A percentile compares a stretch with the other conserved stretches of the same genome.
These are phyloP conservation scores for Aspergillus baeticus DNA, from an alignment of 495 filamentous ascomycete genomes.

Conservation along the genomic window DNA sequence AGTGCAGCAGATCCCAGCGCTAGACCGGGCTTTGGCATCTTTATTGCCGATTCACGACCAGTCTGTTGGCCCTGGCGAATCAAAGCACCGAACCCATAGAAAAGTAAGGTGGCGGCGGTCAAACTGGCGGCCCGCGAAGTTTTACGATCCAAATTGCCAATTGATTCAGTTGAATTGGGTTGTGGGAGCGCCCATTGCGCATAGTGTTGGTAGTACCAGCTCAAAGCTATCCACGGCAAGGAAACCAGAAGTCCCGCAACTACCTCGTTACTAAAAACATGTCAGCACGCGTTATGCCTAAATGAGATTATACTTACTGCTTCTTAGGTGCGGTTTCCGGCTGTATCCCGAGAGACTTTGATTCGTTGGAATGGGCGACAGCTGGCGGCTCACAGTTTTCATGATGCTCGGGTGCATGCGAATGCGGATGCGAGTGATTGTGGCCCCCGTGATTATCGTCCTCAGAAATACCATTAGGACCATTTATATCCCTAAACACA, in stretches of 20 bases:
- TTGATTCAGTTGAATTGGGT: not conserved
- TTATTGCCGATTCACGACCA: slow-evolving; percentile 10
- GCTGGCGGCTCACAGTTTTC: slow-evolving; percentile 27
- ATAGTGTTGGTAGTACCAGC: slow-evolving; percentile 39
- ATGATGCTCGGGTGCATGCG: slow-evolving; percentile 23
- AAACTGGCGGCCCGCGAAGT: slow-evolving; percentile 11
- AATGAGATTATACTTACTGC: slow-evolving; percentile 8
- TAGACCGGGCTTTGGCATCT: slow-evolving; percentile 19
- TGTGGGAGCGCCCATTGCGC: slow-evolving; percentile 19
- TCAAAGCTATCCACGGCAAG: slow-evolving; percentile 42
- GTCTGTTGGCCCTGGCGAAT: slow-evolving; percentile 13
- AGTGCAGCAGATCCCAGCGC: slow-evolving; percentile 20
- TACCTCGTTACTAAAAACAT: slow-evolving; percentile 30
- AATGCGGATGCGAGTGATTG: slow-evolving; percentile 29
- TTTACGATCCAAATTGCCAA: slow-evolving; percentile 10
- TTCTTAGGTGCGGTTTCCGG: slow-evolving; percentile 3
- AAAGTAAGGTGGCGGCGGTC: slow-evolving; percentile 24
- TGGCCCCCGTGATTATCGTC: slow-evolving; percentile 24
- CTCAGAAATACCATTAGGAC: slow-evolving; percentile 24
- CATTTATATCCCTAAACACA: slow-evolving; percentile 14
- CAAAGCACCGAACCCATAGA: slow-evolving; percentile 29
- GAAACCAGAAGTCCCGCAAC: slow-evolving; percentile 31
- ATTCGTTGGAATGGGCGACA: slow-evolving; percentile 34
- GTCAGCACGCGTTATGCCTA: slow-evolving; percentile 15
- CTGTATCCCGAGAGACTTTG: slow-evolving; percentile 2